Percentiles rank a stretch among this genome's conserved stretches.
Evolutionary conservation across 2,329 filamentous ascomycete species (phyloP).

Genomic region (Claviceps paspali): DNA sequence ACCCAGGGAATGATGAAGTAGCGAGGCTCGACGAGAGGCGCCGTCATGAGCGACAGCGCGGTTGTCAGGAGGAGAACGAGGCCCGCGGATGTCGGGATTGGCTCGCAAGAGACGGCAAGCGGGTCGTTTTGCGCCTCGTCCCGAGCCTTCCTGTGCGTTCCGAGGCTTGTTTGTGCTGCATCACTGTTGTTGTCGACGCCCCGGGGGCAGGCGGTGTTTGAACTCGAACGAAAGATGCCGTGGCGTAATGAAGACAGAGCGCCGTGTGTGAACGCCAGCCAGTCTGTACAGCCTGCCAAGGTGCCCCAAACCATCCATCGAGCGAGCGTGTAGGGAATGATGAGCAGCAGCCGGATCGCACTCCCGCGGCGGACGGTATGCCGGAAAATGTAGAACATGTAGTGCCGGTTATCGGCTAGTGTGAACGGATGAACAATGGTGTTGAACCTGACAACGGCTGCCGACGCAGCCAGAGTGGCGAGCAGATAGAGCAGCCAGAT

Average conservation of each 20-base stretch:
- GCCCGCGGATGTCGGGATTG: constrained; percentile 32
- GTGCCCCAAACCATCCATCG: constrained; percentile 53
- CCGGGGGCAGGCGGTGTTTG: constrained; percentile 17
- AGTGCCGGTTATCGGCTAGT: constrained; percentile 90
- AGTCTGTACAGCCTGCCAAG: constrained; percentile 31
- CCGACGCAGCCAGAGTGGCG: constrained; percentile 20
- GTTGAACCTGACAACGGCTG: constrained; percentile 55
- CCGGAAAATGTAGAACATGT: constrained; percentile 92
- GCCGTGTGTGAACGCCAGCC: constrained; percentile 7
- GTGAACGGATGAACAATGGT: constrained; percentile 94
- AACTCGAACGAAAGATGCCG: constrained; percentile 1
- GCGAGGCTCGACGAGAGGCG: constrained; percentile 83
- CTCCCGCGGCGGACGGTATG: constrained; percentile 56
- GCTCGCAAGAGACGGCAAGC: constrained; percentile 13
- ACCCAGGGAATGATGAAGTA: constrained; percentile 96
- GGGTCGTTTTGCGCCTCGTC: constrained; percentile 13
- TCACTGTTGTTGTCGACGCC: background rate
- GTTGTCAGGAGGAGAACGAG: constrained; percentile 53
- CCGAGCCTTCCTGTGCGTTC: constrained; percentile 1
- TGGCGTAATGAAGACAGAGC: background rate
- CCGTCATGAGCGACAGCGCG: constrained; percentile 64
- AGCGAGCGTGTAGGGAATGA: constrained; percentile 54
- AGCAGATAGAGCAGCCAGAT: constrained; percentile 22
- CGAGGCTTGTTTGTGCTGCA: background rate
- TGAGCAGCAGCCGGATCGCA: constrained; percentile 49